Base-by-base conservation (phyloP, 1,139 yeast genomes). In the Candida sp. region DNA sequence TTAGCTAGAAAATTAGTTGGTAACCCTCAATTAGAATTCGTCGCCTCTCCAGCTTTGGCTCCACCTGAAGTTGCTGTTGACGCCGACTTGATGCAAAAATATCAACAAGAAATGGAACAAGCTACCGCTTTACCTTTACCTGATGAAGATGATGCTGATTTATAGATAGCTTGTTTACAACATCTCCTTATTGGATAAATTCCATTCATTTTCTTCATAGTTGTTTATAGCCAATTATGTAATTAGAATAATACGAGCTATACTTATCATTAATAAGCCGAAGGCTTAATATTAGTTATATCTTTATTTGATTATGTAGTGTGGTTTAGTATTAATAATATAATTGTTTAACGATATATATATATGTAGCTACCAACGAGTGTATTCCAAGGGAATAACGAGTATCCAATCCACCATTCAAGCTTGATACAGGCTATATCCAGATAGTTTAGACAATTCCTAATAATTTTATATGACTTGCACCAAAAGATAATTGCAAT, bases 61-160 rank as follows among this genome's bases (percentile, higher is more conserved):
- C 99, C 99, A 63, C 99, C 99, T 65, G 99, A 95, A 81, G 98
- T 93, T 58, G 87, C 84, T 68, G 97, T 95, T 62, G 99, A 95
- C 67, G 87, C 89, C 59, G 93, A 84, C 60, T 83, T 93, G 77
- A 89, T 95, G 97, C 85, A 82, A 77, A 89, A 91, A 77, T 95
- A 93, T 81, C 97, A 93, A 81, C 95, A 89, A 70, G 99, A 95
- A 79, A 93, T 95, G 96, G 97, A 89, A 72, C 95, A 88, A 76
- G 99, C 99, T 64, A 90, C 98, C 58, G 97, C 97, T 58, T 81
- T 93, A 82, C 99, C 99, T 72, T 87, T 95, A 73, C 99, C 99
- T 57, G 99, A 95, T 77, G 99, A 95, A 77, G 99, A 95, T 70
- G 99, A 95, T 68, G 98, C 97, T 65, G 98, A 91, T 73, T 86